Percentiles rank a stretch among this genome's conserved stretches.
These are phyloP conservation scores for Aureobasidium sp. DNA, from an alignment of 2,329 filamentous ascomycete genomes.

Conservation along the genomic window DNA sequence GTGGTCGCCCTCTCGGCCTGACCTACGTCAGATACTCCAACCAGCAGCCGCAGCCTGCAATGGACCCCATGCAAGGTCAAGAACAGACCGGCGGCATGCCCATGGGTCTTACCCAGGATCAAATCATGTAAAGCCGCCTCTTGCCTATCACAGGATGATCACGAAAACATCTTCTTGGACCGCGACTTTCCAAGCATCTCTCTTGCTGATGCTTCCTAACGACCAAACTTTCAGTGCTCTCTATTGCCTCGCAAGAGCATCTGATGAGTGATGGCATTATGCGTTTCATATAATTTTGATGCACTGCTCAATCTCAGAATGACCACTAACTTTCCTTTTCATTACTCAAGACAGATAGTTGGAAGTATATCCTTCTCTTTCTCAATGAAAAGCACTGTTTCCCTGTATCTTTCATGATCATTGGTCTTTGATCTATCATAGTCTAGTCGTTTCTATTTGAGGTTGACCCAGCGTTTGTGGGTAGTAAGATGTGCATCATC, in stretches of 20 bases:
- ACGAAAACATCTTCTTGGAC: background rate
- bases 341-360: background rate
- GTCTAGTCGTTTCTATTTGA: background rate
- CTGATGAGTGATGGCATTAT: slow-evolving; percentile 16
- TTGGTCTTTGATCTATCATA: background rate
- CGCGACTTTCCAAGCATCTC: background rate
- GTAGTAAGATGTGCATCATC: slow-evolving; percentile 18
- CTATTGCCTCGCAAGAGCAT: background rate
- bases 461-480: background rate
- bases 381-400: slow-evolving; percentile 7
- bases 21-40: slow-evolving; percentile 91
- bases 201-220: background rate
- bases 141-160: background rate
- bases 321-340: background rate
- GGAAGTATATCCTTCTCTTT: background rate
- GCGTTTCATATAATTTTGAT: slow-evolving; percentile 15
- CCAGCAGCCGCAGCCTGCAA: slow-evolving; percentile 43
- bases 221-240: slow-evolving; percentile 10
- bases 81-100: slow-evolving; percentile 46
- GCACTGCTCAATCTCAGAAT: slow-evolving; percentile 10
- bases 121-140: slow-evolving; percentile 70
- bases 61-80: slow-evolving; percentile 73
- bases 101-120: slow-evolving; percentile 78
- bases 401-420: background rate
- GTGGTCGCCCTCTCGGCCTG: slow-evolving; percentile 84